Conservation (phyloP, 306 rosid genomes). For the Pterocarpus santalinus region DNA sequence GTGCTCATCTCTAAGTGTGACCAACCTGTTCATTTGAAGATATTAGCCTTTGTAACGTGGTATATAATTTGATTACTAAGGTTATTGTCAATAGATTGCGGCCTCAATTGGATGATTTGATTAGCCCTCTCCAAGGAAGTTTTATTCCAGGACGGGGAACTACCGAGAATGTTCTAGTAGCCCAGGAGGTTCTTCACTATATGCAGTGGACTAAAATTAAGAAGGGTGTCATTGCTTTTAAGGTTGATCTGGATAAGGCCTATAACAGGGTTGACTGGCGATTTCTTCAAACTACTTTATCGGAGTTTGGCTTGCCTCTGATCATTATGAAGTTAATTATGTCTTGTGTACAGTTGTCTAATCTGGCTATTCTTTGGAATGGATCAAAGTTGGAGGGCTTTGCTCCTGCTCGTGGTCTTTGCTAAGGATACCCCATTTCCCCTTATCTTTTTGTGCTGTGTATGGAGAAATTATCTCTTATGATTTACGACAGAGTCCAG, state of each 20-base stretch:
- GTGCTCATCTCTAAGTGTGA: not conserved
- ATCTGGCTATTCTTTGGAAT: not conserved
- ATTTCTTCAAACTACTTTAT: not conserved
- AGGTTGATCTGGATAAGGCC: not conserved
- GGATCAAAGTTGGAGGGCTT: not conserved
- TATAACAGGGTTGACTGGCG: not conserved
- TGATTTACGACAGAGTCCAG: too few species aligned
- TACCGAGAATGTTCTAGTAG: not conserved
- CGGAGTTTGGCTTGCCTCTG: not conserved
- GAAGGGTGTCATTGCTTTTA: not conserved
- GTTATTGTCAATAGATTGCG: not conserved
- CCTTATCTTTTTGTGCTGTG: not conserved
- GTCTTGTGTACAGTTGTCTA: not conserved
- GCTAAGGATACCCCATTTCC: not conserved
- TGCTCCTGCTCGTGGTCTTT: not conserved
- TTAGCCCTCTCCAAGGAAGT: not conserved
- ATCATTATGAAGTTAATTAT: not conserved
- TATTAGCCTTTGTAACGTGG: not conserved
- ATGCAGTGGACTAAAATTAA: not conserved
- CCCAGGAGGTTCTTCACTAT: not conserved
- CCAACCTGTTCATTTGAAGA: not conserved
- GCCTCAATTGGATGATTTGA: not conserved
- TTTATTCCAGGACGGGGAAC: not conserved
- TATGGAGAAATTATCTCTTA: not conserved
- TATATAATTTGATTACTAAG: not conserved